Base-by-base conservation (phyloP, 768 basidiomycete genomes). In the Crepidotus variabilis region DNA sequence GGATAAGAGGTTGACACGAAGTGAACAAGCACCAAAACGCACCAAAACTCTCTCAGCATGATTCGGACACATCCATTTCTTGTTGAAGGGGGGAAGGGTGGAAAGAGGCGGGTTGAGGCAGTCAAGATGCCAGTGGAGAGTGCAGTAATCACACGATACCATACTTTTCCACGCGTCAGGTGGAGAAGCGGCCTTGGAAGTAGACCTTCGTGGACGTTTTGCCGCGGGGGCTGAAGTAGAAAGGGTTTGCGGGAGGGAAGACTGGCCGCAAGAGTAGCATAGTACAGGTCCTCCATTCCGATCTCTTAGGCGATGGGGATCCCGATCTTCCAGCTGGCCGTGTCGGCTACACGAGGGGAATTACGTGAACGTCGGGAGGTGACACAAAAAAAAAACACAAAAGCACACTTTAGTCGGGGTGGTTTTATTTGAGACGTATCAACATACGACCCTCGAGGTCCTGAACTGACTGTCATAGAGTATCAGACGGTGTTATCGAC, bases 11-110 rank as follows among this genome's bases (percentile, higher is more conserved):
- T 45, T 32, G 13, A 36, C n/a, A 13, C 22, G 16, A 33, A 56
- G 57, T 23, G 43, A 34, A 61, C 14, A 55, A 49, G 51, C 54
- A 45, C 7, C 14, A 55, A 47, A 35, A 76, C 92, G 71, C 67
- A 96, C 95, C 57, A 91, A 69, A 52, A 87, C 80, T 56, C 86
- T 84, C 61, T 97, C 94, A n/a, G 85, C 87, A 67, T 99, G 97
- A 65, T 96, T 93, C 7, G 97, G 97, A 70, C 97, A 99, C 94
- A 96, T 97, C 95, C 96, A 99, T 70, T 95, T 97, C 77, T 87
- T 90, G 61, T 84, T 85, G 56, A 88, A 84, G 11, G 88, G 80
- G 2, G 97, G 97, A 82, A 98, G 87, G 39, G 80, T 80, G 21
- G 88, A 76, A 57, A 96, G 74, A 7, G 97, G 97, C 14, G 96